Conservation (phyloP, 768 basidiomycete species). For the Tricholoma sp. region DNA sequence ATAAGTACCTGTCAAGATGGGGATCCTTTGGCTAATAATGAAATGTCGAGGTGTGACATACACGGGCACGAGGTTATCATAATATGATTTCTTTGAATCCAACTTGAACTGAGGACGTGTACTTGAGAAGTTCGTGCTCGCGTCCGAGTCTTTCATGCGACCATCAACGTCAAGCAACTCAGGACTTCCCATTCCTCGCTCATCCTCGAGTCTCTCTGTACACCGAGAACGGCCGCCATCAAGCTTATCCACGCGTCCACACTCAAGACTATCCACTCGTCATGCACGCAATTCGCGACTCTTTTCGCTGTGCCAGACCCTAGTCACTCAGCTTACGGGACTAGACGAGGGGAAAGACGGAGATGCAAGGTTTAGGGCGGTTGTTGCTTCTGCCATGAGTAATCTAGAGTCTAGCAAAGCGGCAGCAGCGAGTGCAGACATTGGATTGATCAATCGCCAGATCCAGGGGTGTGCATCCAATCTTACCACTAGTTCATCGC, state of each 20-base stretch:
- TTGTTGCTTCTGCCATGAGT: slow-evolving; percentile 54
- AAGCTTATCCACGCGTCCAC: slow-evolving; percentile 25
- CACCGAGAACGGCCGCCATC: slow-evolving; percentile 25
- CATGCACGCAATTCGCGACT: slow-evolving; percentile 47
- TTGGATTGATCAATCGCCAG: slow-evolving; percentile 49
- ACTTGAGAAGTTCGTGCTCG: too few species aligned
- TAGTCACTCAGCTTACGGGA: slow-evolving; percentile 49
- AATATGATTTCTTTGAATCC: too few species aligned
- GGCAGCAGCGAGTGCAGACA: slow-evolving; percentile 51
- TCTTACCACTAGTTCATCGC: not conserved
- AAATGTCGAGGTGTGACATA: too few species aligned
- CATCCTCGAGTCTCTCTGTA: slow-evolving; percentile 28
- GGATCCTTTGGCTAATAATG: too few species aligned
- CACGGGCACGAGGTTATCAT: too few species aligned
- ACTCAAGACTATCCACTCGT: slow-evolving; percentile 42
- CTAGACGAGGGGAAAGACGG: slow-evolving; percentile 37
- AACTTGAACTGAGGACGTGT: not conserved
- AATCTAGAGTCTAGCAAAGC: slow-evolving; percentile 52
- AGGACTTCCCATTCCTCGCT: slow-evolving; percentile 21
- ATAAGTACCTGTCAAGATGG: too few species aligned
- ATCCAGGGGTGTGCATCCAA: slow-evolving; percentile 47
- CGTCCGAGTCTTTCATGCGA: slow-evolving; percentile 6
- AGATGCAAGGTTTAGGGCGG: slow-evolving; percentile 38
- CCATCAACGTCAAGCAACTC: slow-evolving; percentile 21
- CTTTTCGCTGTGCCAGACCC: slow-evolving; percentile 43